Base-by-base conservation (phyloP, 2,329 filamentous ascomycete genomes). In the Cordyceps tenuipes region DNA sequence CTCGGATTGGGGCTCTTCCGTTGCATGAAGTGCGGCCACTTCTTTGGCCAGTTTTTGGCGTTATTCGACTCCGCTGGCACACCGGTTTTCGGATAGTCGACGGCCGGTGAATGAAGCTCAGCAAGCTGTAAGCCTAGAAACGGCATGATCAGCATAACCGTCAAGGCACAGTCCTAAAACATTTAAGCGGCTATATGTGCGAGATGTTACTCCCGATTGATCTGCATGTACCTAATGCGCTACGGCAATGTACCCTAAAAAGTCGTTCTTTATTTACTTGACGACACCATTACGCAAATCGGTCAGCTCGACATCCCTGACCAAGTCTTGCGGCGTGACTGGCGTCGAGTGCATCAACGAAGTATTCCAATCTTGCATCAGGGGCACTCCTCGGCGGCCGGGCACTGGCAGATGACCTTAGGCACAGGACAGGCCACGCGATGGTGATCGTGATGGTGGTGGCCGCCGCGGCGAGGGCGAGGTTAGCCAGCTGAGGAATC, bases 61-160 rank as follows among this genome's bases (percentile, higher is more conserved):
- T 76, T 73, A 7, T 78, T 76, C 77, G 96, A 88, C 21, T 80
- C 74, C 0, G 92, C 93, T 0, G 89, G 83, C 12, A 87, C 80
- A 0, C 94, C 94, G 1, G 90, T 93, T 75, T 99, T 99, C 49
- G 90, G 86, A 69, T 93, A 99, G 71, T 99, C 94, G 1, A 99
- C 94, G 0, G 94, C 93, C 66, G 86, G 85, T 0, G 94, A 97
- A 70, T 99, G 94, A 3, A 97, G 76, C 9, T 81, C 76, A 3
- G 93, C 91, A 5, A 97, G 78, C 55, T 85, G 76, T 0, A 94
- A 73, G 66, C 83, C 83, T 85, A 51, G n/a, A 8, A 39, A 31
- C 63, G 44, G 6, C 5, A 19, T 19, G 4, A 31, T 49, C 51
- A 63, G 46, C n/a, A 43, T 8, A 29, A 21, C 19, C 10, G 61